Conservation (phyloP, 306 rosid species). For the Oxytropis ochrocephala region DNA sequence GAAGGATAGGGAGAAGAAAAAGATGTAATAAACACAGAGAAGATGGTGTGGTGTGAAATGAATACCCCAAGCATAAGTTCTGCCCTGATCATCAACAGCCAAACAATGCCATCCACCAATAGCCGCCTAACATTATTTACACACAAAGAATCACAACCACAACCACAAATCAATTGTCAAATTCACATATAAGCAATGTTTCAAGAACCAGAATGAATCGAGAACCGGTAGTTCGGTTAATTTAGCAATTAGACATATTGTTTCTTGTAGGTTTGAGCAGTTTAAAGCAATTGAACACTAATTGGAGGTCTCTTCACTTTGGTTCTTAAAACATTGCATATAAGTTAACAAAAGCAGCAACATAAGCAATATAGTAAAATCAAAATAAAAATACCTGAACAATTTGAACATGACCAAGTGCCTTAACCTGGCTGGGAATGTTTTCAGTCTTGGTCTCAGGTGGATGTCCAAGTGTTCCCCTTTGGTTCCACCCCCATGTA, state of each 20-base stretch:
- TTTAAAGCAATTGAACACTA: no score
- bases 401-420: slow-evolving; percentile 63
- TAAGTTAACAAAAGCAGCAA: neutral
- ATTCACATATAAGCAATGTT: neutral
- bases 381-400: slow-evolving; percentile 55
- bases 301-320: no score
- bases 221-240: no score
- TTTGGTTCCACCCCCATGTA: slow-evolving; percentile 99
- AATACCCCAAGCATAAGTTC: slow-evolving; percentile 96
- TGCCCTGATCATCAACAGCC: slow-evolving; percentile 98
- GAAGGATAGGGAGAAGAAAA: slow-evolving; percentile 14
- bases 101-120: slow-evolving; percentile 99
- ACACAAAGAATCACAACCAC: neutral
- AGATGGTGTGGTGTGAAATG: neutral
- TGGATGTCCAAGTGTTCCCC: slow-evolving; percentile 93
- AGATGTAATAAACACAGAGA: neutral
- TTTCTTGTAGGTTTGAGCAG: no score
- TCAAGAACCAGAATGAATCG: no score
- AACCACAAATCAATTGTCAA: neutral
- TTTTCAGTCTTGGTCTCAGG: slow-evolving; percentile 82
- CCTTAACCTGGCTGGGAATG: slow-evolving; percentile 89
- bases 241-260: no score
- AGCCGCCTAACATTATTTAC: slow-evolving; percentile 59
- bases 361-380: neutral
- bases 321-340: no score